Base-by-base conservation (phyloP, 2,329 filamentous ascomycete species). In the Pezicula radicicola region DNA sequence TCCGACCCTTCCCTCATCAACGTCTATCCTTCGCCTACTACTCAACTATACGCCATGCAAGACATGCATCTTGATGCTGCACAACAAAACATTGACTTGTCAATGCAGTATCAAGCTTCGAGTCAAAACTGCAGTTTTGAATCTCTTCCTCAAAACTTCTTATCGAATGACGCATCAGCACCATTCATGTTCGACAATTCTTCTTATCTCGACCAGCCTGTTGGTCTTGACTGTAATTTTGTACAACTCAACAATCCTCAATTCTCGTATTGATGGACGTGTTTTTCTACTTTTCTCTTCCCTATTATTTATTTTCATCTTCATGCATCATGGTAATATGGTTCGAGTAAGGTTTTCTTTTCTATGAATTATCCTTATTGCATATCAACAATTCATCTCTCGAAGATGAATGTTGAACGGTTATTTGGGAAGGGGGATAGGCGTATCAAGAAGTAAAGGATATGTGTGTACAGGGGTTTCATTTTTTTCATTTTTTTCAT, bases 61-160 rank as follows among this genome's bases (percentile, higher is more conserved):
- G 52, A 52, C 49, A 58, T 59, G 52, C 50, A 55, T 6, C 48
- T 58, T 47, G 50, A 61, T 43, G 50, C 53, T 18, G 48, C 48
- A 39, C 55, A 53, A 48, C 58, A 58, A 47, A 46, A 41, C 53
- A 61, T 60, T 57, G 55, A 59, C 48, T 39, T 54, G 44, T 53
- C 58, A 55, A 58, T 63, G 59, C 57, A 60, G 47, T 53, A 46
- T 48, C 27, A 27, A 25, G 37, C 46, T 19, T 51, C 54, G 15
- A 52, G 51, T 57, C 60, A 61, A 54, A 56, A 52, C 42, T 18
- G 8, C 4, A 53, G 44, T 30, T 60, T 64, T 56, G 46, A 59
- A 51, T 46, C 36, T 53, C 57, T 57, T 52, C 51, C 57, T 54
- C 48, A 48, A 27, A 41, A 51, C 48, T 42, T 46, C 15, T 45